Conservation (phyloP, 2,329 filamentous ascomycete species). For the Fusarium sublunatum region DNA sequence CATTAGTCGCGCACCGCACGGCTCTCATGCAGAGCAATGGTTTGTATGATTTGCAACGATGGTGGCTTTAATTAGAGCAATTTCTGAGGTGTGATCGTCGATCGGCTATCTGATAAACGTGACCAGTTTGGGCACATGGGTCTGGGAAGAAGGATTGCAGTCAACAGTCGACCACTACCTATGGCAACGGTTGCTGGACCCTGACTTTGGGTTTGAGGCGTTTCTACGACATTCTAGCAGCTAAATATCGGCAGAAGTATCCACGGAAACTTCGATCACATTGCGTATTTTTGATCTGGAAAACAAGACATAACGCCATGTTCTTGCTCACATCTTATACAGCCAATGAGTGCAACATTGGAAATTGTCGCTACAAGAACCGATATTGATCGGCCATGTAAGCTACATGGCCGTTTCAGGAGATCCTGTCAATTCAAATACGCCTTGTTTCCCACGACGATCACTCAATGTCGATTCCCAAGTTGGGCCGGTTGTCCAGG, state of each 20-base stretch:
- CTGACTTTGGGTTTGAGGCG: conserved; percentile 4
- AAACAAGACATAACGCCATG: background rate
- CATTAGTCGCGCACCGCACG: conserved; percentile 26
- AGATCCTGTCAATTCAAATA: background rate
- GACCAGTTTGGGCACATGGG: conserved; percentile 25
- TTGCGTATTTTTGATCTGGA: background rate
- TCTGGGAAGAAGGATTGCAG: conserved; percentile 18
- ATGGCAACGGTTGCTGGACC: conserved; percentile 10
- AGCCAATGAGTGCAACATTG: conserved; percentile 1
- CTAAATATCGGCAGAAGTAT: background rate
- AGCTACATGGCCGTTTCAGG: background rate
- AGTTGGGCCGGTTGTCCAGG: background rate
- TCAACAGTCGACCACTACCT: conserved; percentile 8
- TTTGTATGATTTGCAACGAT: conserved; percentile 9
- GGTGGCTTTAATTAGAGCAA: conserved; percentile 22
- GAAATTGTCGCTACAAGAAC: conserved; percentile 5
- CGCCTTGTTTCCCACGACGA: background rate
- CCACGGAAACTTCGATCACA: background rate
- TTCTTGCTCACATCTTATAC: background rate
- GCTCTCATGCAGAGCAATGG: conserved; percentile 10
- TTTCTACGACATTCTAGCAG: conserved; percentile 6
- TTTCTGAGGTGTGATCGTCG: conserved; percentile 38
- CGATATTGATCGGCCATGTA: background rate
- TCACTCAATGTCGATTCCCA: background rate
- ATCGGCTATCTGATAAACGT: conserved; percentile 44